Evolutionary conservation across 306 rosid species (phyloP).

Genomic region (Gynostemma pentaphyllum): DNA sequence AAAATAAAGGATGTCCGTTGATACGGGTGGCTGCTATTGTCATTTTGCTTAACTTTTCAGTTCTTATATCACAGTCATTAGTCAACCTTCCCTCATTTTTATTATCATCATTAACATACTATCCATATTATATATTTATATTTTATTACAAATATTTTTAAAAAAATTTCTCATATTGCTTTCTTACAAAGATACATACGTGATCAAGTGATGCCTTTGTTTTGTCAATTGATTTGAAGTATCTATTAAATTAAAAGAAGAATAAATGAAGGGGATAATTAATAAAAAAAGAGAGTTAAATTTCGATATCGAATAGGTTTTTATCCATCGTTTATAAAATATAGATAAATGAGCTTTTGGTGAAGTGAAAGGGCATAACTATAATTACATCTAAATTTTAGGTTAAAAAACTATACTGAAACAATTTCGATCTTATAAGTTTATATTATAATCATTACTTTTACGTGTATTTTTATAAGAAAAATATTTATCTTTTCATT

Average conservation of each 20-base stretch:
- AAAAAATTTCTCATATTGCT: not conserved
- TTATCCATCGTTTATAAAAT: too few relatives aligned
- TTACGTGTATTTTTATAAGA: too few relatives aligned
- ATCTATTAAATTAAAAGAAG: not conserved
- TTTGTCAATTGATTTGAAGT: not conserved
- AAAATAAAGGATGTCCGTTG: not conserved
- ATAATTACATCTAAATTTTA: too few relatives aligned
- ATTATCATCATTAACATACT: not conserved
- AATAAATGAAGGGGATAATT: too few relatives aligned
- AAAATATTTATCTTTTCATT: too few relatives aligned
- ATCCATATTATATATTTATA: not conserved
- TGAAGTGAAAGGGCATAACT: too few relatives aligned
- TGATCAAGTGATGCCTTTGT: not conserved
- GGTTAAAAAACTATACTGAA: too few relatives aligned
- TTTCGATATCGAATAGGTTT: too few relatives aligned
- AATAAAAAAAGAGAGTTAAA: too few relatives aligned
- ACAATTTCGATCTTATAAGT: too few relatives aligned
- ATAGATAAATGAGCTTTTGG: too few relatives aligned
- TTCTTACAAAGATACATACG: not conserved
- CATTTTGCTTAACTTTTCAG: not conserved
- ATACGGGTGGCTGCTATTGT: not conserved
- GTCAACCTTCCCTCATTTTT: conserved; percentile 4
- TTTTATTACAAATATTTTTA: not conserved
- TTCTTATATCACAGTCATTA: not conserved
- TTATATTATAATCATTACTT: too few relatives aligned